These are phyloP conservation scores for Cytospora piceae DNA, from an alignment of 2,329 filamentous ascomycete genomes.

Conservation along the genomic window DNA sequence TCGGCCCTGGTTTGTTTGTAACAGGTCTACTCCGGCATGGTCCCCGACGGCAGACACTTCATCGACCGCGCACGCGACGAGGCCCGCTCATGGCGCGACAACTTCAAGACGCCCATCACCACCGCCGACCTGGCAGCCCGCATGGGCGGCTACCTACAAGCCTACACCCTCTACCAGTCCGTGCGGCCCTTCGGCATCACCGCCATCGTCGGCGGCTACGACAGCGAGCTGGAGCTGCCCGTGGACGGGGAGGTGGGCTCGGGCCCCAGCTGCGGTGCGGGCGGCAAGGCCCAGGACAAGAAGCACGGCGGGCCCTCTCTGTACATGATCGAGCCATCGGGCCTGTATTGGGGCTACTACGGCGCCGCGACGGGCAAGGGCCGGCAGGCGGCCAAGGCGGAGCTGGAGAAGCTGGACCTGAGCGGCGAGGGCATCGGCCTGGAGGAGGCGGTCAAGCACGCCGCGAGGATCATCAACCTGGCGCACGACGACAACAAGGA, in stretches of 20 bases:
- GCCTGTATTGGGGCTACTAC: slow-evolving; percentile 98
- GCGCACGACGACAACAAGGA: slow-evolving; percentile 99
- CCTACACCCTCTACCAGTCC: slow-evolving; percentile 95
- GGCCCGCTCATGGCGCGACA: slow-evolving; percentile 85
- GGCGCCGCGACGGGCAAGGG: slow-evolving; percentile 97
- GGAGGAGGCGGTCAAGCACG: slow-evolving; percentile 90
- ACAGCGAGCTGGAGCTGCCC: slow-evolving; percentile 80
- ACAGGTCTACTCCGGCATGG: slow-evolving; percentile 89
- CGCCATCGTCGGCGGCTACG: slow-evolving; percentile 90
- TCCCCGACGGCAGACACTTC: slow-evolving; percentile 95
- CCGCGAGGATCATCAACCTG: slow-evolving; percentile 94
- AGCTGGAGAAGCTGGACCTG: slow-evolving; percentile 96
- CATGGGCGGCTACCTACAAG: slow-evolving; percentile 95
- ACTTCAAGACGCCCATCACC: slow-evolving; percentile 94
- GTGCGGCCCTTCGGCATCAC: slow-evolving; percentile 97
- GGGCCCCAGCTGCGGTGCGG: slow-evolving; percentile 77
- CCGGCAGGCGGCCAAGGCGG: slow-evolving; percentile 93
- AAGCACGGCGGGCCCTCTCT: slow-evolving; percentile 88
- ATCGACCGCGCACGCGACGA: slow-evolving; percentile 93
- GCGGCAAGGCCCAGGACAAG: slow-evolving; percentile 76
- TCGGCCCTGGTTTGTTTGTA: not conserved
- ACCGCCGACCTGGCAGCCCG: slow-evolving; percentile 85
- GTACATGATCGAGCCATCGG: slow-evolving; percentile 99
- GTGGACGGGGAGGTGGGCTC: slow-evolving; percentile 90
- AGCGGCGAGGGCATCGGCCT: slow-evolving; percentile 76